These are phyloP conservation scores for Pontederia crassipes DNA, from an alignment of 176 grass and related monocot genomes.

Conservation along the genomic window DNA sequence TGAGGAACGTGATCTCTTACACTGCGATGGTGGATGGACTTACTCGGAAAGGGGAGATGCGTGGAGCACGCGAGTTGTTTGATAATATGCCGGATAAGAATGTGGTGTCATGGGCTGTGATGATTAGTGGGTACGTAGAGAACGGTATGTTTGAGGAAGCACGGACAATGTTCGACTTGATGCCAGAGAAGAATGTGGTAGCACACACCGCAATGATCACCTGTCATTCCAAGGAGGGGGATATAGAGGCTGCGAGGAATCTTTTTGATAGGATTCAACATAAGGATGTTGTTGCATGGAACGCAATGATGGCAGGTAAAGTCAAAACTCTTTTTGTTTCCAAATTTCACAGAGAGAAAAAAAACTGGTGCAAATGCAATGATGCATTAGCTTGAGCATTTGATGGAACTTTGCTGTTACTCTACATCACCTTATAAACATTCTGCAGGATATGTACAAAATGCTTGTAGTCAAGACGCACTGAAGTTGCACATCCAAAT, in stretches of 20 bases:
- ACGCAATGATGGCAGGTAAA: conserved; percentile 61
- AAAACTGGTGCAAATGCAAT: too few relatives aligned
- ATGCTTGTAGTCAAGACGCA: conserved; percentile 58
- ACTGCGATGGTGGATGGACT: conserved; percentile 67
- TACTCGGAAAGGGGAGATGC: conserved; percentile 30
- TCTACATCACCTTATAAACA: too few relatives aligned
- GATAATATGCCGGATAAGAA: conserved; percentile 64
- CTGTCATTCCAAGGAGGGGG: conserved; percentile 54
- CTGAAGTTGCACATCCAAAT: conserved; percentile 56
- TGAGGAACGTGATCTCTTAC: conserved; percentile 69
- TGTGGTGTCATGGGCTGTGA: conserved; percentile 57
- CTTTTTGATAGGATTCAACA: conserved; percentile 53
- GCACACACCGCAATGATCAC: conserved; percentile 59
- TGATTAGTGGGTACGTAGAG: conserved; percentile 60
- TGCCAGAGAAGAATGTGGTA: conserved; percentile 69
- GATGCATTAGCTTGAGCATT: too few relatives aligned
- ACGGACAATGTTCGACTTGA: conserved; percentile 39
- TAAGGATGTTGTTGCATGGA: conserved; percentile 82
- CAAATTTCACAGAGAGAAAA: too few relatives aligned
- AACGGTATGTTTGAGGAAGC: conserved; percentile 57
- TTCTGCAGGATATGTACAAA: conserved; percentile 71
- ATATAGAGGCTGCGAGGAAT: conserved; percentile 40
- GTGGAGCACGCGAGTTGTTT: conserved; percentile 47
- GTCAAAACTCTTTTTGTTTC: not conserved
- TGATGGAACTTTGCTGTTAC: too few relatives aligned